Evolutionary conservation across 768 basidiomycete genomes (phyloP), one percentile per base, ranked within the genome.

Genomic region (Crepidotus variabilis): DNA sequence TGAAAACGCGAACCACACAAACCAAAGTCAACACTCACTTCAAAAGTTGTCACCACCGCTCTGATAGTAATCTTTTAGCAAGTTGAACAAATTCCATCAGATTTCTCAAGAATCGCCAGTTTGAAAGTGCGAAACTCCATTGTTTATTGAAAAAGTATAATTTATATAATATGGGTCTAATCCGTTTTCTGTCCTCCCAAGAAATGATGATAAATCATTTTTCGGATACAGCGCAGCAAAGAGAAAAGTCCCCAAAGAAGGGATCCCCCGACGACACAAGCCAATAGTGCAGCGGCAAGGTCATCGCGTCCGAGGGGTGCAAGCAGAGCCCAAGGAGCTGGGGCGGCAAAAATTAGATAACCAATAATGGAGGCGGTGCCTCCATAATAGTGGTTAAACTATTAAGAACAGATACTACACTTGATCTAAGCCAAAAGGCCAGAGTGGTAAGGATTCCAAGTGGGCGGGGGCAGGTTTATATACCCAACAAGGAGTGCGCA

Each of bases 371-470:
- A 71, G 70, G 76, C 78, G 71, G 72, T 81, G 78, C 77, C 72
- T 67, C 69, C 75, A 79, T 81, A 79, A 80, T 79, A 81, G 79
- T 78, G 78, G 78, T 78, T 78, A 78, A 77, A 78, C 76, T 78
- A 78, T 78, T 78, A 84, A 86, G 84, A 86, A 86, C 85, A 87
- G 86, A 86, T 87, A 87, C 86, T 86, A 87, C 85, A 87, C 85
- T 86, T 87, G 85, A 86, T 86, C 85, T 86, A 86, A 87, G 85
- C 85, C 84, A 86, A 83, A 82, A 85, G 84, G 83, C 83, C 83
- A 84, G 83, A 84, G 83, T 84, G 83, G 83, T 83, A 72, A 81
- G 58, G 75, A 43, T 16, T 43, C 39, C 4, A 43, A 11, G 5
- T 43, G 5, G 39, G 13, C 18, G 39, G 11, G 11, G 5, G 39